Evolutionary conservation across 2,329 filamentous ascomycete genomes (phyloP), one percentile per base, ranked within the genome.

Genomic region (Chalaropsis thielavioides): DNA sequence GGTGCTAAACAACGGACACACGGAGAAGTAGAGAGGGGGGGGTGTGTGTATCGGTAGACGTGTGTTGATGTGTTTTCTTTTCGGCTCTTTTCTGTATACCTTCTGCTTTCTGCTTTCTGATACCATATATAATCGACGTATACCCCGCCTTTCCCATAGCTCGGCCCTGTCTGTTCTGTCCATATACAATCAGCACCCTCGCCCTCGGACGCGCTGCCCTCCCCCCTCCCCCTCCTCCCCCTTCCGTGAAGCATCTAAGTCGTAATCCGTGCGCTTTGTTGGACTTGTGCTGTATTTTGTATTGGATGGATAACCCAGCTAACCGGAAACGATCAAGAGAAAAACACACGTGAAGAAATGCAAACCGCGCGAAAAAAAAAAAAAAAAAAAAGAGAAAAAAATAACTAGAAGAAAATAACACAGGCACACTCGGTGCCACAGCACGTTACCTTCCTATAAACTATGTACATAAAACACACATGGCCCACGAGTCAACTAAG

Each of bases 1-100:
- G 81, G 77, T 96, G 69, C 81, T 97, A 70, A 97, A 97, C 74
- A 89, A 95, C 71, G 92, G 90, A 5, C 88, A 92, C 69, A 74
- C 75, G 64, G 81, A 84, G 73, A 78, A 78, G 66, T 74, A 69
- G 67, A 59, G 22, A 19, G 22, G 31, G n/a, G 31, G n/a, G 2
- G 27, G 44, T 2, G 17, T 10, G 19, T 10, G 24, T 17, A 11
- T 35, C 22, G 56, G 13, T 41, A n/a, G 49, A 15, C 5, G 15
- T 54, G 19, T 8, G n/a, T 49, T 44, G 8, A 46, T 35, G 19
- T 5, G 31, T 60, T n/a, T 65, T 51, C 27, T 54, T 31, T 62
- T 46, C 44, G 15, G 41, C 22, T 43, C 46, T 54, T 63, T 54
- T 56, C 35, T 60, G 22, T 64, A 0, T 31, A 10, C 19, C 46